Evolutionary conservation across 768 basidiomycete genomes (phyloP).

Genomic region (Termitomyces bulborhizus): DNA sequence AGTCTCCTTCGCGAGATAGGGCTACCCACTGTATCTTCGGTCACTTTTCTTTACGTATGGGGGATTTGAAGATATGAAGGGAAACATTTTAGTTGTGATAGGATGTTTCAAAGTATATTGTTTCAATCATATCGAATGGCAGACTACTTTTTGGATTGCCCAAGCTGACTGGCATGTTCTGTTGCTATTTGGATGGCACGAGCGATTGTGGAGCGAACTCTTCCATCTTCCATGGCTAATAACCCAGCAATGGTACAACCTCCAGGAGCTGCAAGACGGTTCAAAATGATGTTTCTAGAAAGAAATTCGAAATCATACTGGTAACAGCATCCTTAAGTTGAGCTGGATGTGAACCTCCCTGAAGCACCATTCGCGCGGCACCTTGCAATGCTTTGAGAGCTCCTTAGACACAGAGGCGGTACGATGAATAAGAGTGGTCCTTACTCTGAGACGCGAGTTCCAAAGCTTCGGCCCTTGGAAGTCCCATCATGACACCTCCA

Average conservation of each 20-base stretch:
- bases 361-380: constrained; percentile 91
- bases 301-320: constrained; percentile 47
- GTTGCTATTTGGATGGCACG: constrained; percentile 93
- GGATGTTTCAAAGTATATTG: not conserved
- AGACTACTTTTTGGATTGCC: constrained; percentile 55
- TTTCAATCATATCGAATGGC: not conserved
- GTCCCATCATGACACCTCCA: constrained; percentile 99
- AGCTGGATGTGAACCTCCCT: constrained; percentile 86
- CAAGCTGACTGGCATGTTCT: constrained; percentile 79
- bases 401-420: not conserved
- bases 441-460: constrained; percentile 94
- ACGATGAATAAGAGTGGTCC: constrained; percentile 13
- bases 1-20: constrained; percentile 16
- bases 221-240: constrained; percentile 89
- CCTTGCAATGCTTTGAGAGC: constrained; percentile 79
- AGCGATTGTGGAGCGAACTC: constrained; percentile 90
- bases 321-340: constrained; percentile 97
- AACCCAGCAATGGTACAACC: constrained; percentile 99
- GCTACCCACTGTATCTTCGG: constrained; percentile 29
- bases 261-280: constrained; percentile 66
- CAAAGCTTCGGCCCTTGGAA: constrained; percentile 88
- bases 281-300: not conserved
- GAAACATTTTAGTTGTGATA: constrained; percentile 14
- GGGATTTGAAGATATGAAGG: constrained; percentile 28
- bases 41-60: constrained; percentile 19